phyloP scores from a whole-genome alignment of 2,329 filamentous ascomycete species.

The Davidsoniella virescens region DNA sequence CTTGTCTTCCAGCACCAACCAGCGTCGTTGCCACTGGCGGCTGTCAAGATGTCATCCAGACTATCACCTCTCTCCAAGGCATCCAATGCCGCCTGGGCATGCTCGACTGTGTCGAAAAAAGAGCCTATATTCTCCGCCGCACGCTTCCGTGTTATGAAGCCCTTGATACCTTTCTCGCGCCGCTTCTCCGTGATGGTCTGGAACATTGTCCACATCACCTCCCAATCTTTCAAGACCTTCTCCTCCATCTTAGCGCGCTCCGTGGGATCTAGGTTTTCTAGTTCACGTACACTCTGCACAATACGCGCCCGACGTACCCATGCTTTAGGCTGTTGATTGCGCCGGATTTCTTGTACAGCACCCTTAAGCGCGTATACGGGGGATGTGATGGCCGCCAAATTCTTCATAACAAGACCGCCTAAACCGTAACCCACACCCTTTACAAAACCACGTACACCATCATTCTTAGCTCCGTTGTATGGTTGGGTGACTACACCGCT shows the following conservation, averaged over 20 bases:
- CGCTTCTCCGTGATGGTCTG: slow-evolving; percentile 23
- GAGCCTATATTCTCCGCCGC: slow-evolving; percentile 20
- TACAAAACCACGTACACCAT: slow-evolving; percentile 29
- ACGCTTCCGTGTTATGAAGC: slow-evolving; percentile 21
- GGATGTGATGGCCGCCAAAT: slow-evolving; percentile 43
- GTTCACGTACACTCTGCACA: slow-evolving; percentile 37
- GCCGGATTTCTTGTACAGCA: slow-evolving; percentile 40
- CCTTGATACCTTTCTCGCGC: slow-evolving; percentile 16
- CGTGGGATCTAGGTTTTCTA: slow-evolving; percentile 19
- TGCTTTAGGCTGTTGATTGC: slow-evolving; percentile 34
- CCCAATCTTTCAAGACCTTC: slow-evolving; percentile 26
- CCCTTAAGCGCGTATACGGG: slow-evolving; percentile 49
- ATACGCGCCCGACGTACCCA: slow-evolving; percentile 42
- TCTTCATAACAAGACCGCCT: slow-evolving; percentile 47
- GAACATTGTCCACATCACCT: slow-evolving; percentile 25
- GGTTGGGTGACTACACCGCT: slow-evolving; percentile 36
- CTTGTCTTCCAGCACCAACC: slow-evolving; percentile 11
- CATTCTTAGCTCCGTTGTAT: slow-evolving; percentile 37
- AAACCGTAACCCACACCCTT: slow-evolving; percentile 47
- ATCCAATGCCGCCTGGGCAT: slow-evolving; percentile 29
- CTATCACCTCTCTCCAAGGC: slow-evolving; percentile 29
- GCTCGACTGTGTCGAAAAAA: slow-evolving; percentile 33
- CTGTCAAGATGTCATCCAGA: slow-evolving; percentile 16
- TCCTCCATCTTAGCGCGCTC: slow-evolving; percentile 19
- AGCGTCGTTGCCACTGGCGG: background rate